Evolutionary conservation across 2,329 filamentous ascomycete genomes (phyloP).

Genomic region (Fonsecaea nubica): DNA sequence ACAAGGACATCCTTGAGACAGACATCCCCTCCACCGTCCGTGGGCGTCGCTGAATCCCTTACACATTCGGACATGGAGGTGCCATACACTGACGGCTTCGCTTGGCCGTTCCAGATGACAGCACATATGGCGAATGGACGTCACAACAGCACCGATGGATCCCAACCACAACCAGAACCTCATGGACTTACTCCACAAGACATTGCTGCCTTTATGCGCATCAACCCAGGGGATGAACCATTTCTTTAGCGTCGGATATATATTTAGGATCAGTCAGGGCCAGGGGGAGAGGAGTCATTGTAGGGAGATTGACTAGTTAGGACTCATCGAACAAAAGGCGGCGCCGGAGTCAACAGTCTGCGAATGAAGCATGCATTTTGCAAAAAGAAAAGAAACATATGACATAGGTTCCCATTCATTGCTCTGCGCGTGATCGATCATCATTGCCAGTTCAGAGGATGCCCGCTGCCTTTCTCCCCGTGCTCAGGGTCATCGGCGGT

Average conservation of each 20-base stretch:
- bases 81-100: conserved; percentile 25
- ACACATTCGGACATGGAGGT: conserved; percentile 25
- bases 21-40: not conserved
- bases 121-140: not conserved
- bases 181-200: conserved; percentile 27
- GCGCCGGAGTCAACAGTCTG: not conserved
- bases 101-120: conserved; percentile 25
- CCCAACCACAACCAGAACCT: conserved; percentile 5
- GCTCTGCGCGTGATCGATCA: not conserved
- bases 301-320: not conserved
- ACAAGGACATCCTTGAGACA: conserved; percentile 3
- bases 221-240: conserved; percentile 33
- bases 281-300: not conserved
- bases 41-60: conserved; percentile 7
- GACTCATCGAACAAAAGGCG: not conserved
- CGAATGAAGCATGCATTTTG: not conserved
- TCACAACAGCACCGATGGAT: not conserved
- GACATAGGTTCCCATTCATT: not conserved
- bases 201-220: conserved; percentile 35
- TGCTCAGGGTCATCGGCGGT: not conserved
- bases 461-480: not conserved
- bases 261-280: not conserved
- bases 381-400: not conserved
- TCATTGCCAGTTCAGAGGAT: not conserved
- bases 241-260: conserved; percentile 13